Evolutionary conservation across 2,329 filamentous ascomycete genomes (phyloP), one percentile per base, ranked within the genome.

Genomic region (Geosmithia flava): DNA sequence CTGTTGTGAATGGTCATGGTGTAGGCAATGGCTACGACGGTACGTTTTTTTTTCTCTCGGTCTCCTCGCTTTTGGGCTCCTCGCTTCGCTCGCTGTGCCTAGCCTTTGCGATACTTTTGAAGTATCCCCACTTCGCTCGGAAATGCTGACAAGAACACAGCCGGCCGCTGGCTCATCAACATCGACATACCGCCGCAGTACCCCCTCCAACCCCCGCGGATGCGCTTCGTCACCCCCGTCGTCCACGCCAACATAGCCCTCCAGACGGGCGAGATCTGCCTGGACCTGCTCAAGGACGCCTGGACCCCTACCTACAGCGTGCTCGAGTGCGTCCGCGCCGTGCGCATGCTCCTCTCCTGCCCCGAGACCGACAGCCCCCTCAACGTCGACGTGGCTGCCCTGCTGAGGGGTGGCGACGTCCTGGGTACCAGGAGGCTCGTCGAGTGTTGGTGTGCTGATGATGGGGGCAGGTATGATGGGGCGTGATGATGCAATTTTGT

Each of bases 221-320:
- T 98, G 54, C 72, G 68, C 50, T 98, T 98, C 69, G 69, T 74
- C n/a, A 98, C 89, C 37, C 80, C 81, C 52, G 80, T 94, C 54
- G 85, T 87, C 58, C 89, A 95, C 69, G 82, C 90, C 45, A 96
- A 96, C 66, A 80, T 80, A 30, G 70, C 72, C 47, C 70, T 77
- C 53, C 57, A 74, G 55, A 89, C 80, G 2, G 93, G 93, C 56
- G 90, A 96, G 67, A 93, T 98, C 60, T 98, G 93, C 64, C 79
- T 97, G 27, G 93, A 96, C 61, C 75, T 97, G 52, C 74, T 98
- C 51, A 76, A 76, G 59, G 76, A 83, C 48, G 76, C 76, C 17
- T 97, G 91, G 91, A 85, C 86, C 50, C 87, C 90, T 1, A 81
- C 87, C 17, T 93, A 95, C 65, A 90, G 83, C 41, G 75, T 97